Evolutionary conservation across 1,284 basidiomycete genomes (phyloP).

Genomic region (Cutaneotrichosporon sp.): DNA sequence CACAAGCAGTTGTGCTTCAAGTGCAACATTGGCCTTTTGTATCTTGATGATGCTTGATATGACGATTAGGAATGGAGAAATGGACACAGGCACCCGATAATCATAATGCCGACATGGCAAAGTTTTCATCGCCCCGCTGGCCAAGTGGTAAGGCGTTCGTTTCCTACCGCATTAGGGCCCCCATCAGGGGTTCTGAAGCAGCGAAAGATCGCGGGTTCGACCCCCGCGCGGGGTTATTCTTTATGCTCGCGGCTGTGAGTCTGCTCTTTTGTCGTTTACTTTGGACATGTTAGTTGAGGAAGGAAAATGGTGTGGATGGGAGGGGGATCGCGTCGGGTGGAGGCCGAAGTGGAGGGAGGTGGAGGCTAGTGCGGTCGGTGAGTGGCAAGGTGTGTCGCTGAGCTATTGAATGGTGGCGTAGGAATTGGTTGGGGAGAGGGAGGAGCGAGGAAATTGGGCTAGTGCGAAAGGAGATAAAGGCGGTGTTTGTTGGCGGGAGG

Average conservation of each 20-base stretch:
- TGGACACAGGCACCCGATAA: neutral
- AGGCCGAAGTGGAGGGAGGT: neutral
- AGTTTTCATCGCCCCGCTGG: neutral
- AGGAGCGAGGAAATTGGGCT: too few species aligned
- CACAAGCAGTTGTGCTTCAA: too few species aligned
- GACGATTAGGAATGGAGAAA: too few species aligned
- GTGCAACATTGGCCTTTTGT: too few species aligned
- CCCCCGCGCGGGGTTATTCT: neutral
- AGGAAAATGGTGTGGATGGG: neutral
- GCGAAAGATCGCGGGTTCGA: slow-evolving; percentile 3
- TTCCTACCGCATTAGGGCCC: neutral
- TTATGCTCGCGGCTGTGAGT: neutral
- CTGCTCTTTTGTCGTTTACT: neutral
- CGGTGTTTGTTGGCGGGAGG: too few species aligned
- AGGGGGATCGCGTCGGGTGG: neutral
- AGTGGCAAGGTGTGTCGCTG: too few species aligned
- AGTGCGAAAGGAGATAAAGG: too few species aligned
- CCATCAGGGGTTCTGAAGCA: neutral
- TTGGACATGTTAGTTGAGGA: neutral
- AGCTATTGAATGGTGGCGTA: too few species aligned
- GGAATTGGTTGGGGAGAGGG: too few species aligned
- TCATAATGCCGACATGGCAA: neutral
- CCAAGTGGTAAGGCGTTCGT: slow-evolving; percentile 3
- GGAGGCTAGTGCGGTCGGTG: too few species aligned
- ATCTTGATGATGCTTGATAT: too few species aligned